Percentiles rank a stretch among this genome's conserved stretches.
phyloP scores from a whole-genome alignment of 495 filamentous ascomycete genomes.

The Neurospora sublineolata region DNA sequence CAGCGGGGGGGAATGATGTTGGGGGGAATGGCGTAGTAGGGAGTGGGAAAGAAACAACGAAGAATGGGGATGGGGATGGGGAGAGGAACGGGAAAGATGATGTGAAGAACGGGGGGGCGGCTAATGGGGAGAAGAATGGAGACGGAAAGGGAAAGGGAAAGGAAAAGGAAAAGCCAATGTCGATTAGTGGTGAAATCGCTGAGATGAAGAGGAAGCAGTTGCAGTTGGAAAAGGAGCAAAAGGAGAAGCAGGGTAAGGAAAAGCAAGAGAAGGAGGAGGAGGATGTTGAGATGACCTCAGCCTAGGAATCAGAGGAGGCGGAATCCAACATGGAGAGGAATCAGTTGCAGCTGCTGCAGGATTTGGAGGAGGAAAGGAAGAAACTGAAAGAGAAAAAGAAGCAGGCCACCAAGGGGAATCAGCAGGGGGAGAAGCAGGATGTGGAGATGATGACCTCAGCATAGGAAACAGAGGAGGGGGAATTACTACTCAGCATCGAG shows the following conservation, averaged over 20 bases:
- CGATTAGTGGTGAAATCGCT: neutral
- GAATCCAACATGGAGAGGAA: neutral
- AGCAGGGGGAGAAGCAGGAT: too few relatives aligned
- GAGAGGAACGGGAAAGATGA: too few relatives aligned
- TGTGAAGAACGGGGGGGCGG: neutral
- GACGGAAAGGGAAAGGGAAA: neutral
- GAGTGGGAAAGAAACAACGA: neutral
- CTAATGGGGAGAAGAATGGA: neutral
- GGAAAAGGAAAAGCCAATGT: neutral
- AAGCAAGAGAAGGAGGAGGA: neutral
- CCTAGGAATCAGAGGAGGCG: neutral
- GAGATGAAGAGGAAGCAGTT: neutral
- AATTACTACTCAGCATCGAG: neutral
- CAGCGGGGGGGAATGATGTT: too few relatives aligned
- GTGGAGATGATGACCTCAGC: too few relatives aligned
- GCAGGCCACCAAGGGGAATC: too few relatives aligned
- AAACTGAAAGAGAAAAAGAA: neutral
- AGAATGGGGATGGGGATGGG: neutral
- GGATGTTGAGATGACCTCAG: neutral
- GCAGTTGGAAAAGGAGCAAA: neutral
- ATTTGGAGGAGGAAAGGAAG: neutral
- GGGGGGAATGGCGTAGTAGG: neutral
- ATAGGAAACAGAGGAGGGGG: neutral
- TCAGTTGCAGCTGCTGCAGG: too few relatives aligned
- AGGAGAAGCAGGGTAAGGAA: neutral